A percentile compares a stretch with the other conserved stretches of the same genome.
phyloP scores from a whole-genome alignment of 1,139 yeast genomes.

The Scheffersomyces stambukii region DNA sequence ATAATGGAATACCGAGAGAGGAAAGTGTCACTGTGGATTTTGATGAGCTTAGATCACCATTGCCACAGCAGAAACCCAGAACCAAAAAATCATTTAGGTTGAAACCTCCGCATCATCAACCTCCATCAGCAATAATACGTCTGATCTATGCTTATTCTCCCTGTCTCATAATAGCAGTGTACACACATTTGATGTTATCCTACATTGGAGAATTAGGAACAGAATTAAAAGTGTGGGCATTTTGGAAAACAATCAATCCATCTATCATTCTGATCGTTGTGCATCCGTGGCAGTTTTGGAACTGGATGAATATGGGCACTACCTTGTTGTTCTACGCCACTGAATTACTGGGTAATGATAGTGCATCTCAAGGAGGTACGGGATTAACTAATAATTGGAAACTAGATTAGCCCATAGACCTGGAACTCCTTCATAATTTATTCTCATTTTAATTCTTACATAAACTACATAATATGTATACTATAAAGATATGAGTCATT shows the following conservation, averaged over 20 bases:
- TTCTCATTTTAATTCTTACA: constrained; percentile 1
- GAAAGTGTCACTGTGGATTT: constrained; percentile 5
- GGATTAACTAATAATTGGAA: constrained; percentile 43
- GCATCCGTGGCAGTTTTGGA: constrained; percentile 93
- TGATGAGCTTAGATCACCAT: constrained; percentile 21
- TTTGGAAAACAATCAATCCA: constrained; percentile 27
- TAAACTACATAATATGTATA: constrained; percentile 2
- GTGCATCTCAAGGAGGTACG: constrained; percentile 24
- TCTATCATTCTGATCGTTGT: constrained; percentile 35
- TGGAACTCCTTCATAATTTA: constrained; percentile 1
- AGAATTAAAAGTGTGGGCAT: constrained; percentile 58
- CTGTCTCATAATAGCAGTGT: constrained; percentile 88
- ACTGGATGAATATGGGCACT: constrained; percentile 86
- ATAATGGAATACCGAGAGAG: constrained; percentile 1
- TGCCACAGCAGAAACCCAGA: constrained; percentile 2
- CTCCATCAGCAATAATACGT: constrained; percentile 47
- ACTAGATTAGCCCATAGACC: constrained; percentile 23
- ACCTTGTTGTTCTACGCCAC: constrained; percentile 75
- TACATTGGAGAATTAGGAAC: constrained; percentile 73
- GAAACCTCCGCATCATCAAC: constrained; percentile 21
- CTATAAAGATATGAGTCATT: constrained; percentile 3
- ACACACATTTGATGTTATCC: constrained; percentile 89
- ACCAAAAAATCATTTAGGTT: constrained; percentile 11
- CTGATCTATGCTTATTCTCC: constrained; percentile 87
- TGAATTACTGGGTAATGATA: constrained; percentile 54